These are phyloP conservation scores for Raffaelea albimanens DNA, from an alignment of 2,329 filamentous ascomycete species.

Conservation along the genomic window DNA sequence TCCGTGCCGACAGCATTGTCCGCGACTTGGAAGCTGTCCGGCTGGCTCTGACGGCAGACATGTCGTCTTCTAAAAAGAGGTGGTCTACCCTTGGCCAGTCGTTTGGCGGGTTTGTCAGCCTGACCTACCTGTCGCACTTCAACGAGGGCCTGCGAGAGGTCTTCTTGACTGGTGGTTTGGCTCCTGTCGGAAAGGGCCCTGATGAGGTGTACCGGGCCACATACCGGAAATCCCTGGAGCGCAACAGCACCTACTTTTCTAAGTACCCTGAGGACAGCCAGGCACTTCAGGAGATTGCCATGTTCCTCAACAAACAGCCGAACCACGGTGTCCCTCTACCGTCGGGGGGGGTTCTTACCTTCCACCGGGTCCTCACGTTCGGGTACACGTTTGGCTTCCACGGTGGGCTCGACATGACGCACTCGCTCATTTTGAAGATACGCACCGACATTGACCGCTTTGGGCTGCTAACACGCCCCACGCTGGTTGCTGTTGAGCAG, in stretches of 20 bases:
- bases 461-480: slow-evolving; percentile 63
- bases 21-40: slow-evolving; percentile 82
- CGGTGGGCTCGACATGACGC: slow-evolving; percentile 66
- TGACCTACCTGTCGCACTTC: slow-evolving; percentile 76
- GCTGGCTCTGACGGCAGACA: slow-evolving; percentile 60
- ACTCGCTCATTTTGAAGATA: slow-evolving; percentile 62
- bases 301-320: slow-evolving; percentile 49
- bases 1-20: slow-evolving; percentile 85
- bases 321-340: slow-evolving; percentile 52
- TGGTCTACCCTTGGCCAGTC: slow-evolving; percentile 88
- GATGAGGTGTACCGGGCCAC: slow-evolving; percentile 68
- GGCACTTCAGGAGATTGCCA: slow-evolving; percentile 56
- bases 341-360: slow-evolving; percentile 62
- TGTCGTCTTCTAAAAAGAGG: slow-evolving; percentile 49
- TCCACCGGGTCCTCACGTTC: slow-evolving; percentile 65
- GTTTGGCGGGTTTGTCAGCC: slow-evolving; percentile 79
- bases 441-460: slow-evolving; percentile 66
- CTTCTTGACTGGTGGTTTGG: slow-evolving; percentile 77
- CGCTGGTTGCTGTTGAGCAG: slow-evolving; percentile 58
- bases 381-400: slow-evolving; percentile 73
- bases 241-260: slow-evolving; percentile 70
- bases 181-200: slow-evolving; percentile 61
- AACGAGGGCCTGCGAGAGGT: slow-evolving; percentile 71
- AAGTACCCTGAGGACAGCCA: slow-evolving; percentile 78
- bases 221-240: slow-evolving; percentile 57